Evolutionary conservation across 129 eudicot genomes (phyloP), one percentile per base, ranked within the genome.

Genomic region (Erigeron canadensis): DNA sequence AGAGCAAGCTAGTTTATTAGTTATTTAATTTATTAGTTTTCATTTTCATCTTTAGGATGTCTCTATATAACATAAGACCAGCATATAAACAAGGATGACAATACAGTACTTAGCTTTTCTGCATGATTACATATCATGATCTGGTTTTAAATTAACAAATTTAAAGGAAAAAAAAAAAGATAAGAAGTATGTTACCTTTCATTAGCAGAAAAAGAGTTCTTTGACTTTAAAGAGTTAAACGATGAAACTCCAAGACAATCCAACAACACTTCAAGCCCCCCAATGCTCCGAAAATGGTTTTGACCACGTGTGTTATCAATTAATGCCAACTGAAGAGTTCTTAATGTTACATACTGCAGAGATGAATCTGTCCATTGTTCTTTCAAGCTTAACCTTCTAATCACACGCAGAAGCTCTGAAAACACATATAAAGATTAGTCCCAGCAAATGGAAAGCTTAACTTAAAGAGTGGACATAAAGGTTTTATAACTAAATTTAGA

Each of bases 201-300:
- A 45, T 65, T 47, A 62, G 65, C 75, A 37, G 72, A 72, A 76
- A 73, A 40, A 64, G 77, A 53, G 48, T 72, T 82, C 73, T 79
- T 84, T 38, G 85, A 48, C 48, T 67, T 79, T 77, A 84, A 79
- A 48, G 76, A 82, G 75, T 72, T 87, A 59, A 54, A 64, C 22
- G 97, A 90, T 60, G 91, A 85, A 84, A 86, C 78, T 75, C 91
- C 99, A 28, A 95, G 78, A 62, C 86, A 96, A 84, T 90, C 99
- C 88, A 95, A 77, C 82, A 95, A 72, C 80, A 95, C 96, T 77
- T 95, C 99, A 86, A 95, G 89, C 28, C 99, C 99, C 10, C 97
- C 99, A 78, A 95, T 90, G 75, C 99, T 95, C 79, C 99, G 85
- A 72, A 95, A 95, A 88, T 90, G 99, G 84, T 95, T 95, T 76